phyloP scores from a whole-genome alignment of 805 yeast species.

The Blastobotrys mokoenaii region DNA sequence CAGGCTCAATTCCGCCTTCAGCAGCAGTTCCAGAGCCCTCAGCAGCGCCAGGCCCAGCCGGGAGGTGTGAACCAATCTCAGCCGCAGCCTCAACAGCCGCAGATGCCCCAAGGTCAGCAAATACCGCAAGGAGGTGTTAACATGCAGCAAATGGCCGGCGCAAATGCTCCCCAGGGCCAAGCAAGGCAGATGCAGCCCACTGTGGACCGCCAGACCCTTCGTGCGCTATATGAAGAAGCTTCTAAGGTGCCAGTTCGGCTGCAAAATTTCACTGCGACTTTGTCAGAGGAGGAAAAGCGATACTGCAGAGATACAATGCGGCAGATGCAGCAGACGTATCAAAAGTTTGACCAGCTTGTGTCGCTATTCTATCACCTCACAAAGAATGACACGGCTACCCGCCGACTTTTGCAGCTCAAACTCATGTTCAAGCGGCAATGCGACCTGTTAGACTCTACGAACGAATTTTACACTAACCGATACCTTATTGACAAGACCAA shows the following conservation, averaged over 20 bases:
- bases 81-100: conserved; percentile 9
- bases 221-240: conserved; percentile 61
- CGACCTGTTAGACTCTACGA: conserved; percentile 52
- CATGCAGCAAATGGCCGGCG: no score
- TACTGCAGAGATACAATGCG: conserved; percentile 43
- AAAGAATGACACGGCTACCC: conserved; percentile 66
- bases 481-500: conserved; percentile 63
- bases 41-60: conserved; percentile 5
- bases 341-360: conserved; percentile 64
- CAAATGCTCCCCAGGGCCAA: not conserved
- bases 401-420: conserved; percentile 68
- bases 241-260: conserved; percentile 56
- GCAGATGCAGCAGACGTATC: conserved; percentile 43
- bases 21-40: conserved; percentile 3
- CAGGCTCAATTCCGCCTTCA: not conserved
- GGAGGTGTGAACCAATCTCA: not conserved
- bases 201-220: conserved; percentile 44
- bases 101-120: conserved; percentile 20
- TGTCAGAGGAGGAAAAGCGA: conserved; percentile 57
- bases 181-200: not conserved
- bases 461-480: conserved; percentile 61
- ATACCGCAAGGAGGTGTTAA: conserved; percentile 10
- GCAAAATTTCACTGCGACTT: conserved; percentile 50
- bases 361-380: conserved; percentile 74
- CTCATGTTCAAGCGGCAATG: conserved; percentile 68